Base-by-base conservation (phyloP, 1,284 basidiomycete genomes). In the Fomes fomentarius region DNA sequence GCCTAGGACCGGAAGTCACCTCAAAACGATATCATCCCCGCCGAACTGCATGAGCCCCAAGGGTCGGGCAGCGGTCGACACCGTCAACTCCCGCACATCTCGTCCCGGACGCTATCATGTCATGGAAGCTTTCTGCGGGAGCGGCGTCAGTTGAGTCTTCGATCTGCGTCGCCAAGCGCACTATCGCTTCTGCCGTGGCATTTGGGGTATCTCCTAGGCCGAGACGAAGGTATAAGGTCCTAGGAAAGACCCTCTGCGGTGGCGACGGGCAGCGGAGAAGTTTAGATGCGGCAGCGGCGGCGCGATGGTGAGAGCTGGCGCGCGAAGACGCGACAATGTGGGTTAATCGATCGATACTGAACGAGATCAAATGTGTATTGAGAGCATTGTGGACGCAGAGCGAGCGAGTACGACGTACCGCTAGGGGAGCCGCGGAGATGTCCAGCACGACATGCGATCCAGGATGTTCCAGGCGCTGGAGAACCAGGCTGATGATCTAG, bases 401-500 rank as follows among this genome's bases (percentile, higher is more conserved):
- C 4, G 4, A 21, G 24, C 17, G 26, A 26, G 19, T 11, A 8
- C 19, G 24, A 37, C 50, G 17, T 40, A 52, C 50, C 2, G 43
- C 21, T 5, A 52, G 47, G 12, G 50, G 55, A n/a, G n/a, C n/a
- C 17, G 35, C 24, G 6, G n/a, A 19, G 31, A 53, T 57, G 38
- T 53, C 38, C 22, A 52, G 50, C 35, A 53, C 43, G 46, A 50
- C 55, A 39, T 57, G 55, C 15, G 50, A 44, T n/a, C 55, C 50
- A 2, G 51, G 47, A 30, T 52, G 50, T 2, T 34, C 15, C 11
- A 52, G 47, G 12, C 33, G 37, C 34, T 46, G 43, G 17, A 52
- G 50, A 12, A 44, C 25, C 9, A 52, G 39, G 31, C 37, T 39
- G 44, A 52, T 38, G 47, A 49, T 34, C 55, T 56, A 26, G 28